These are phyloP conservation scores for Blastocystis sp. DNA, from an alignment of 352 stramenopile genomes.

Conservation along the genomic window DNA sequence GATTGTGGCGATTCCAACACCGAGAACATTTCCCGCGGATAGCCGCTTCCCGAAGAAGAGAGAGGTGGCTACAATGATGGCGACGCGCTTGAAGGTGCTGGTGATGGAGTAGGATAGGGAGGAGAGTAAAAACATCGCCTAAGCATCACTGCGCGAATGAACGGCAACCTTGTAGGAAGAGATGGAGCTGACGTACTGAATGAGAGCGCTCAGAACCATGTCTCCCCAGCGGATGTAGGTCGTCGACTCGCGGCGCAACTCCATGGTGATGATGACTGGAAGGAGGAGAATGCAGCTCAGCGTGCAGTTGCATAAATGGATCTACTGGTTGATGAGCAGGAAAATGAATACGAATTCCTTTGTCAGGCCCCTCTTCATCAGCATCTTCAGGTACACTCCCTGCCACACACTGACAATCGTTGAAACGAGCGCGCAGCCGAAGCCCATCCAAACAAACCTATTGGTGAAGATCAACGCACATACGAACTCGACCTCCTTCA, in stretches of 20 bases:
- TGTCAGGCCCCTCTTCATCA: slow-evolving; percentile 52
- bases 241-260: slow-evolving; percentile 8
- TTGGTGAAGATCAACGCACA: not conserved
- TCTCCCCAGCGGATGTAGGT: slow-evolving; percentile 1
- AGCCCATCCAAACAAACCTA: slow-evolving; percentile 47
- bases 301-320: slow-evolving; percentile 56
- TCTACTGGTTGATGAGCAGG: slow-evolving; percentile 12
- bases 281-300: slow-evolving; percentile 25
- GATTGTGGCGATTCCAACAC: not conserved
- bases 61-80: slow-evolving; percentile 43
- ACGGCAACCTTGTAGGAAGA: slow-evolving; percentile 28
- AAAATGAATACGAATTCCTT: slow-evolving; percentile 47
- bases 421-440: slow-evolving; percentile 47
- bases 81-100: slow-evolving; percentile 65
- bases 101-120: slow-evolving; percentile 65
- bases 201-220: slow-evolving; percentile 21
- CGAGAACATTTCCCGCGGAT: not conserved
- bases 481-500: slow-evolving; percentile 60
- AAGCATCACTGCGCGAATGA: not conserved
- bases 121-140: slow-evolving; percentile 58
- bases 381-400: slow-evolving; percentile 65
- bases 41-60: slow-evolving; percentile 24
- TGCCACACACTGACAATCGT: slow-evolving; percentile 56
- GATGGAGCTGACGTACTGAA: slow-evolving; percentile 62
- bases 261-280: slow-evolving; percentile 3